Evolutionary conservation across 352 stramenopile genomes (phyloP).

Genomic region (Globisporangium polare): DNA sequence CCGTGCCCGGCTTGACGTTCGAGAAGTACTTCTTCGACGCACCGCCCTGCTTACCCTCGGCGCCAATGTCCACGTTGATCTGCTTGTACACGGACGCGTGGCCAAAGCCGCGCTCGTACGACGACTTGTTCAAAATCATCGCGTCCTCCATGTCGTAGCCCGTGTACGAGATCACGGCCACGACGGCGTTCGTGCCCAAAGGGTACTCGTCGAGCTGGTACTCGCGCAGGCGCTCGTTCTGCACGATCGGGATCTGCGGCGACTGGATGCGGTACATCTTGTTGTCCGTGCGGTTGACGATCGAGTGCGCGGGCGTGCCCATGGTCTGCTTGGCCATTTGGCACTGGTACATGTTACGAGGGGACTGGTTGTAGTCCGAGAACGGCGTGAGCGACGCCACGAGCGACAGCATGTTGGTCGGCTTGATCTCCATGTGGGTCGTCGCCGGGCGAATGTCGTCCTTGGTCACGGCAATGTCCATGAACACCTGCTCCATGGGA

Average conservation of each 20-base stretch:
- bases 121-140: conserved; percentile 99
- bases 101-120: conserved; percentile 97
- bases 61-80: conserved; percentile 90
- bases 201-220: conserved; percentile 99
- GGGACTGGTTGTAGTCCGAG: conserved; percentile 99
- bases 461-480: conserved; percentile 97
- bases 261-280: conserved; percentile 99
- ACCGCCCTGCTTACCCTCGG: conserved; percentile 59
- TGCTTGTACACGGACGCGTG: conserved; percentile 99
- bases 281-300: conserved; percentile 96
- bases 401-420: conserved; percentile 99
- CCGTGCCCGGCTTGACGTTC: conserved; percentile 83
- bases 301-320: conserved; percentile 97
- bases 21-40: conserved; percentile 89
- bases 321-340: conserved; percentile 99
- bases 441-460: conserved; percentile 95
- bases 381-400: conserved; percentile 99
- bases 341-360: conserved; percentile 99
- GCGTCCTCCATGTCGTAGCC: conserved; percentile 97
- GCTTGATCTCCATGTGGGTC: conserved; percentile 98
- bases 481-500: conserved; percentile 97
- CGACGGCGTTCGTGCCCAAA: conserved; percentile 98
- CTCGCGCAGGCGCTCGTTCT: conserved; percentile 94
- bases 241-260: conserved; percentile 97
- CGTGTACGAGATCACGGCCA: conserved; percentile 99